Evolutionary conservation across 768 basidiomycete species (phyloP).

Genomic region (Mycena chlorophos): DNA sequence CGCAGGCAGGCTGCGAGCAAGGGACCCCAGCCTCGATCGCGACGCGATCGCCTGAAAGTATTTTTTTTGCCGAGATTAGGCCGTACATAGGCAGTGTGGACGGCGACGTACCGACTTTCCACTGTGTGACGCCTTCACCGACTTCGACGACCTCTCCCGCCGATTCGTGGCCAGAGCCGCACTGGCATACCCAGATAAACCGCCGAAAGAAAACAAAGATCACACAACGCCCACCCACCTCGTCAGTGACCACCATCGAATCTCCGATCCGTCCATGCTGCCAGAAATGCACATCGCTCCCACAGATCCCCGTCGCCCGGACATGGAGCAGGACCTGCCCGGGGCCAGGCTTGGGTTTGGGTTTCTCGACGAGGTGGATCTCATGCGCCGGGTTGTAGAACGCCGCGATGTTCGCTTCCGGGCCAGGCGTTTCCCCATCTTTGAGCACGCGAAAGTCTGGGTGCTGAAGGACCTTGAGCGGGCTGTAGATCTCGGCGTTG

Average conservation of each 20-base stretch:
- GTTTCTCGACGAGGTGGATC: conserved; percentile 68
- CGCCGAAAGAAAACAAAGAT: background rate
- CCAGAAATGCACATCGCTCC: conserved; percentile 77
- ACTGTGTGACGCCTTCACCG: conserved; percentile 64
- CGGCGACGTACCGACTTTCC: conserved; percentile 54
- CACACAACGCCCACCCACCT: conserved; percentile 47
- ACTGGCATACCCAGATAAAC: conserved; percentile 34
- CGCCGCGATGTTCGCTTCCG: conserved; percentile 57
- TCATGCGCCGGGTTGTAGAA: conserved; percentile 66
- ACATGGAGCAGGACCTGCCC: conserved; percentile 69
- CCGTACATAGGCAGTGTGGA: background rate
- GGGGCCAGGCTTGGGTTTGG: conserved; percentile 56
- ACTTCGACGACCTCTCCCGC: conserved; percentile 67
- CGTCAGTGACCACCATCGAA: conserved; percentile 69
- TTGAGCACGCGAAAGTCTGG: conserved; percentile 55
- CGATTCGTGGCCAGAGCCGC: conserved; percentile 70
- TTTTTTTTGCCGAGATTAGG: background rate
- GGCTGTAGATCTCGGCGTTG: conserved; percentile 52
- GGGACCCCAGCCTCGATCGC: conserved; percentile 72
- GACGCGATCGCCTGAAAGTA: conserved; percentile 57
- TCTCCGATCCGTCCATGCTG: conserved; percentile 68
- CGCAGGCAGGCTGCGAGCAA: conserved; percentile 61
- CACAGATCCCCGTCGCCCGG: conserved; percentile 69
- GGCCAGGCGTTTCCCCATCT: conserved; percentile 47
- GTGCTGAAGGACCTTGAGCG: conserved; percentile 56